Evolutionary conservation across 768 basidiomycete genomes (phyloP), one percentile per base, ranked within the genome.

Genomic region (Ramaria rubella): DNA sequence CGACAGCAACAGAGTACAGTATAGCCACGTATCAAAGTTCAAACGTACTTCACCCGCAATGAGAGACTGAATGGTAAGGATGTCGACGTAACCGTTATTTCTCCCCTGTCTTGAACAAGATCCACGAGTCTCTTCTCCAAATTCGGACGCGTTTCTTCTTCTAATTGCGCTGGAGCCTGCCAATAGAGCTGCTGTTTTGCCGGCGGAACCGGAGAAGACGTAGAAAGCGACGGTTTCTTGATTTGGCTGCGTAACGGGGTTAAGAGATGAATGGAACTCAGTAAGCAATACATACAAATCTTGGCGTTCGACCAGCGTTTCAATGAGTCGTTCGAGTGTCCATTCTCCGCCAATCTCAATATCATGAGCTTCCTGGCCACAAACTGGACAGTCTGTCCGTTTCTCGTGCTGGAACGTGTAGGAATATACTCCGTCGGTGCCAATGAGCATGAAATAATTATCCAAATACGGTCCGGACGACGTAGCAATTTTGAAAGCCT

Each of bases 361-460:
- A 52, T 90, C 86, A 42, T 94, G 72, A 0, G 88, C 75, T 68
- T 95, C 90, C 31, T 94, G 94, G 4, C 96, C 96, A 63, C 96
- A 99, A 6, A 98, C 96, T 3, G 96, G 96, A 68, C 96, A 99
- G 65, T 98, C 92, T 1, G 81, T 79, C 34, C 93, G 86, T 65
- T 83, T 85, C 73, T 97, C 92, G 66, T 95, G 90, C 72, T 96
- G 85, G 67, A 98, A 99, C 0, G 96, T 98, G 72, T 90, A 94
- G 2, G 95, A 94, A 72, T 99, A 99, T 9, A 98, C 82, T 23
- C 92, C 88, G 52, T 97, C 94, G 8, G 93, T 97, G 31, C 96
- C 96, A 59, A 94, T 93, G 56, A 98, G 80, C 94, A 97, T 93
- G 72, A 98, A 96, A 69, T 98, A 99, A 69, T 97, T 97, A 72